These are phyloP conservation scores for Microsporum ferrugineum DNA, from an alignment of 2,329 filamentous ascomycete genomes.

Conservation along the genomic window DNA sequence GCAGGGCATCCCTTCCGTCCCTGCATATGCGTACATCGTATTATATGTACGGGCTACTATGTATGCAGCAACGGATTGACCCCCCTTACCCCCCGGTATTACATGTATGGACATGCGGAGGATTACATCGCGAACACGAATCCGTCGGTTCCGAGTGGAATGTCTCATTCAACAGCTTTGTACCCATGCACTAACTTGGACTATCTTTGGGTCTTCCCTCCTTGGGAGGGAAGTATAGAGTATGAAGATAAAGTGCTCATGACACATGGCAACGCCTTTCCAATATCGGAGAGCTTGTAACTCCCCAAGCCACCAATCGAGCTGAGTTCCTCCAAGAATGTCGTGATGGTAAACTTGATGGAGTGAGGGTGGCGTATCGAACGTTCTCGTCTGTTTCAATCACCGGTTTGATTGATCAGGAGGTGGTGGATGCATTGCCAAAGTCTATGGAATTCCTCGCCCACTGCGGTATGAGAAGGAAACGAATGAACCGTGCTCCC, in stretches of 20 bases:
- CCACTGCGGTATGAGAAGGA: slow-evolving; percentile 27
- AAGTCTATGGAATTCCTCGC: slow-evolving; percentile 29
- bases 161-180: background rate
- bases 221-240: background rate
- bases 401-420: slow-evolving; percentile 60
- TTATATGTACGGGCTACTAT: background rate
- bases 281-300: slow-evolving; percentile 53
- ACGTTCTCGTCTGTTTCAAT: slow-evolving; percentile 54
- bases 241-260: slow-evolving; percentile 11
- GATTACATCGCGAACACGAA: background rate
- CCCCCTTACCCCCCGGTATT: background rate
- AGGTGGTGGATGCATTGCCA: slow-evolving; percentile 48
- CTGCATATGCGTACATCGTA: background rate
- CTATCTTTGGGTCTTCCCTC: background rate
- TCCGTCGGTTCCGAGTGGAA: background rate
- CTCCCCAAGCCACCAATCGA: slow-evolving; percentile 50
- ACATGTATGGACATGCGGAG: background rate
- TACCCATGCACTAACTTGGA: background rate
- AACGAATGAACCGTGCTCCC: background rate
- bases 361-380: slow-evolving; percentile 54
- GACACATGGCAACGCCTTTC: slow-evolving; percentile 11
- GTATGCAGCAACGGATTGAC: background rate
- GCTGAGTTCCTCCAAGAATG: slow-evolving; percentile 59
- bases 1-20: background rate
- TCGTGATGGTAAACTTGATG: slow-evolving; percentile 53